Conservation (phyloP, 2,329 filamentous ascomycete genomes). For the Drechslerella coelobrocha region DNA sequence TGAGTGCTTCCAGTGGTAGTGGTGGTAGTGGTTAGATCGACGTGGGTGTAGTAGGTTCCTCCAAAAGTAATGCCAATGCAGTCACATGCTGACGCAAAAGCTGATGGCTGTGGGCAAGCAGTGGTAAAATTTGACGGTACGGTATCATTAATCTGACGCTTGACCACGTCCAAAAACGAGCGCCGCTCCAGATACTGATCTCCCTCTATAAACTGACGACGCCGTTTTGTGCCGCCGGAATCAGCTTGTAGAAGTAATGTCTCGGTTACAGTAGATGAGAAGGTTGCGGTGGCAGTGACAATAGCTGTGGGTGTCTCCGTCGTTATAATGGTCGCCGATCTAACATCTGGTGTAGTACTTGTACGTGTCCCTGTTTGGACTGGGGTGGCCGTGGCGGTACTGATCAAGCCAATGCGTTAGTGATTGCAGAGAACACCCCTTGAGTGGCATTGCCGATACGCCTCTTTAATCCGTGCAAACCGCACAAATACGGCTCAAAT, state of each 20-base stretch:
- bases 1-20: conserved; percentile 2
- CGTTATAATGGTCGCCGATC: conserved; percentile 10
- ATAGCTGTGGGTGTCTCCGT: not conserved
- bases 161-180: not conserved
- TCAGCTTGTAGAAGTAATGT: not conserved
- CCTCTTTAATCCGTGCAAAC: too few relatives aligned
- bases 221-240: not conserved
- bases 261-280: not conserved
- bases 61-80: conserved; percentile 22
- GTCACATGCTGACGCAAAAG: conserved; percentile 24
- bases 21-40: conserved; percentile 1
- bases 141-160: conserved; percentile 1
- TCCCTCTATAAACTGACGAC: too few relatives aligned
- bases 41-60: conserved; percentile 23
- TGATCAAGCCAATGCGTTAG: not conserved
- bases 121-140: conserved; percentile 16
- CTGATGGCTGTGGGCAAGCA: not conserved
- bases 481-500: too few relatives aligned
- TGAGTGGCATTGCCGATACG: too few relatives aligned
- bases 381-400: conserved; percentile 11
- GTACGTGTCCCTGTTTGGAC: not conserved
- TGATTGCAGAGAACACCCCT: too few relatives aligned
- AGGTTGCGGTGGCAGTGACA: conserved; percentile 10
- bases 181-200: too few relatives aligned
- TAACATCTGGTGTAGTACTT: not conserved